Base-by-base conservation (phyloP, 352 stramenopile genomes). In the Pythium dissimile region DNA sequence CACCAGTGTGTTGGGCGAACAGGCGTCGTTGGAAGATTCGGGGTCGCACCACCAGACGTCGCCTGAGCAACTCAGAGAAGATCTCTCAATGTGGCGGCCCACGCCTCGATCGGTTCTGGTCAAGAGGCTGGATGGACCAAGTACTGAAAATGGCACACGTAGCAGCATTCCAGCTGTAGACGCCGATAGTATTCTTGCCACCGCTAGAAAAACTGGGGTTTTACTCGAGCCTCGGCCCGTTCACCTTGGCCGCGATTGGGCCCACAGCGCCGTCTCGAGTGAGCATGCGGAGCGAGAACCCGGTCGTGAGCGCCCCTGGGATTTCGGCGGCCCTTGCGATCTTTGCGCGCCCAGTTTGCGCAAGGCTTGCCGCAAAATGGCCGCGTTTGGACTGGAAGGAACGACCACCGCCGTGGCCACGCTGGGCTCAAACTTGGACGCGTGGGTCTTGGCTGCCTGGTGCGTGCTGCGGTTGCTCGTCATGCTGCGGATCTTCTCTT, bases 401-500 rank as follows among this genome's bases (percentile, higher is more conserved):
- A 16, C 34, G 5, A 15, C 34, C 34, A 41, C 34, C 4, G 34
- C 16, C 12, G 12, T 15, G 5, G 34, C 12, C 6, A 16, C 34
- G 13, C 20, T 41, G 12, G 34, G 20, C 34, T 41, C 34, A 16
- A 41, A 41, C 34, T 16, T 41, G 12, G 34, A 41, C 5, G 34
- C 34, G 34, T 41, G 34, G 34, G 34, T 41, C 34, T 41, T 41
- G 6, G 34, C 12, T 15, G 12, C 34, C 12, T 41, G 34, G 34
- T n/a, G 34, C 5, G 34, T 16, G 13, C 34, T 15, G 12, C 38
- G 38, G 18, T 35, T 59, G 28, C 51, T 59, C 2, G 31, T 46
- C 5, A 16, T 11, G 42, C 44, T 54, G 12, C 54, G 43, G 6
- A 62, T 24, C 32, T 54, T 62, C 30, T 56, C 55, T 0, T 28